Evolutionary conservation across 2,329 filamentous ascomycete genomes (phyloP).

Genomic region (Nemania sp.): DNA sequence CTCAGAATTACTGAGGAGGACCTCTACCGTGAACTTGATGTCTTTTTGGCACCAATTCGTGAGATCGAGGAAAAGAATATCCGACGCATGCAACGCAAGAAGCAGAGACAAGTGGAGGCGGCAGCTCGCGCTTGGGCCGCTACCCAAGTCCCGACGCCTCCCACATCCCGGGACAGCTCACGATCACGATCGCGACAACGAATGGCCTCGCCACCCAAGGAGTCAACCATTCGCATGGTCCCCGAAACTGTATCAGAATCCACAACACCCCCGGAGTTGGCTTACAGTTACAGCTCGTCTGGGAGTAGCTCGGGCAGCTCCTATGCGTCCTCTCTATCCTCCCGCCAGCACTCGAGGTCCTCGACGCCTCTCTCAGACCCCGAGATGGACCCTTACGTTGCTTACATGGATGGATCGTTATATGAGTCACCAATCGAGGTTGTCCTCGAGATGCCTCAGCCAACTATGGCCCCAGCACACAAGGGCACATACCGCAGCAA

Average conservation of each 20-base stretch:
- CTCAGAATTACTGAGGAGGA: constrained; percentile 86
- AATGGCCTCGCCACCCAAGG: constrained; percentile 51
- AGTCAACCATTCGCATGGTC: constrained; percentile 54
- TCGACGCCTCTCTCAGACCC: constrained; percentile 64
- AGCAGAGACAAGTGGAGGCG: constrained; percentile 57
- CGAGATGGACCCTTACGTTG: constrained; percentile 56
- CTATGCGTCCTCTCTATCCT: constrained; percentile 62
- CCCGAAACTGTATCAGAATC: constrained; percentile 51
- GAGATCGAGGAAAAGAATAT: constrained; percentile 65
- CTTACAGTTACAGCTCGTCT: constrained; percentile 57
- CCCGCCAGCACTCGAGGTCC: constrained; percentile 60
- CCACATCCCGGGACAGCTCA: constrained; percentile 58
- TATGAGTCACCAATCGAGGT: constrained; percentile 65
- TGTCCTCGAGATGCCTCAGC: constrained; percentile 54
- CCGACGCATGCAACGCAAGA: constrained; percentile 61
- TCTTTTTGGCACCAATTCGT: constrained; percentile 89
- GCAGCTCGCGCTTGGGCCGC: constrained; percentile 54
- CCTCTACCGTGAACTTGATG: constrained; percentile 86
- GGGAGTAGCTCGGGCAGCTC: constrained; percentile 57
- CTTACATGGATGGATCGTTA: constrained; percentile 55
- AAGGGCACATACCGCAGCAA: constrained; percentile 47
- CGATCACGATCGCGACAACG: constrained; percentile 53
- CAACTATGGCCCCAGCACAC: constrained; percentile 49
- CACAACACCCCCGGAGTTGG: constrained; percentile 63
- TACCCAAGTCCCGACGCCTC: constrained; percentile 59